Evolutionary conservation across 305 asterid species (phyloP), one percentile per base, ranked within the genome.

Genomic region (Fraxinus baroniana): DNA sequence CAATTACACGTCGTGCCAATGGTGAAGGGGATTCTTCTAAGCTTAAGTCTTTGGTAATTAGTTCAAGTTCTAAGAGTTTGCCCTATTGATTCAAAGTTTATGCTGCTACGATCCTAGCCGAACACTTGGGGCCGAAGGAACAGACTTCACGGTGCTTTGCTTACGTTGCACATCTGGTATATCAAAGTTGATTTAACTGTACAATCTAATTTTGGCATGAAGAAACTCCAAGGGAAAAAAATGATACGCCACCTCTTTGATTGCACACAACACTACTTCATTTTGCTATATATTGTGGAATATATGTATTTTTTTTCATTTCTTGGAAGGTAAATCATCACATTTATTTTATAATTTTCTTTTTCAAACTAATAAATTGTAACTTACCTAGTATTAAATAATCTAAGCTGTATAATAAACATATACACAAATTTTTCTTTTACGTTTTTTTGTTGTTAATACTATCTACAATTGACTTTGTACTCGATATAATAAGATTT

Each of bases 41-140:
- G 84, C 85, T 94, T 7, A 95, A 93, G 86, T 90, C 93, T 24
- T 86, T 95, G 87, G 91, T 86, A 76, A 80, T 89, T 82, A 89
- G 93, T 74, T 89, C 98, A 2, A 95, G 99, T 81, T 95, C 98
- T 33, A 94, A 94, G 90, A 95, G 98, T 86, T 92, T 95, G 85
- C 97, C 98, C 83, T 95, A 93, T 26, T 66, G 73, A 66, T 66
- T 22, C 35, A 26, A 7, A n/a, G 72, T 9, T 60, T n/a, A 32
- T 8, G 20, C 5, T 49, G 62, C 6, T 49, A 49, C 20, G 20
- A 39, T 44, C 52, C 52, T 44, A 44, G 52, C 15, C 52, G 17
- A 44, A 12, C 52, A 12, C 17, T 44, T 44, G 17, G 44, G 44
- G 44, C 36, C 44, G 10, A 37, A 37, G 44, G 44, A 36, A 36